A percentile compares a stretch with the other conserved stretches of the same genome.
Evolutionary conservation across 2,329 filamentous ascomycete genomes (phyloP).

Genomic region (Xylaria digitata): DNA sequence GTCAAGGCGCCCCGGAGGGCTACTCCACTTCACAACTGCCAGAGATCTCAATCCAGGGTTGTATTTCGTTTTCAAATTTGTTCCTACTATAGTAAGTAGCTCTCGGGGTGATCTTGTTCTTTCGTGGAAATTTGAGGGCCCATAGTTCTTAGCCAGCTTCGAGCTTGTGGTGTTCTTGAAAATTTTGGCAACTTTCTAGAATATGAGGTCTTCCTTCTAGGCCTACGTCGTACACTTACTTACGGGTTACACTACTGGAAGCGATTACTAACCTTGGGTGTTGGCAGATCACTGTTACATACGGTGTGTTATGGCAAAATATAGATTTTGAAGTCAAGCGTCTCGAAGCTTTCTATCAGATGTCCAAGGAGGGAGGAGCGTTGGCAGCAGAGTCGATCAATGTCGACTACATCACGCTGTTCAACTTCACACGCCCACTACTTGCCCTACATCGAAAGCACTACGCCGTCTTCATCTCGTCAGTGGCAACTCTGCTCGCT

Average conservation of each 20-base stretch:
- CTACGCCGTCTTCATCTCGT: constrained; percentile 75
- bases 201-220: too few species aligned
- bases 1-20: constrained; percentile 55
- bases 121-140: constrained; percentile 98
- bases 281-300: constrained; percentile 63
- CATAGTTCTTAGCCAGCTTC: constrained; percentile 96
- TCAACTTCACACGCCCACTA: constrained; percentile 73
- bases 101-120: too few species aligned
- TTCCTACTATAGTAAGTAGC: constrained; percentile 61
- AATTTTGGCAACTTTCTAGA: too few species aligned
- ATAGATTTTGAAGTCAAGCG: constrained; percentile 74
- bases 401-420: constrained; percentile 77
- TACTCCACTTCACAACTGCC: constrained; percentile 63
- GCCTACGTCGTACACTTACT: too few species aligned
- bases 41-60: constrained; percentile 60
- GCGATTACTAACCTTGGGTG: too few species aligned
- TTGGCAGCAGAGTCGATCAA: constrained; percentile 75
- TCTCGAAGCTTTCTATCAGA: constrained; percentile 74
- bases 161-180: constrained; percentile 84
- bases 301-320: constrained; percentile 74
- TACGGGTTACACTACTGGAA: too few species aligned
- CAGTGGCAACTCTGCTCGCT: constrained; percentile 71
- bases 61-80: constrained; percentile 73
- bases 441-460: constrained; percentile 71
- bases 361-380: constrained; percentile 70